Percentiles rank a stretch among this genome's conserved stretches.
Evolutionary conservation across 306 rosid species (phyloP).

Genomic region (Macrotyloma uniflorum): DNA sequence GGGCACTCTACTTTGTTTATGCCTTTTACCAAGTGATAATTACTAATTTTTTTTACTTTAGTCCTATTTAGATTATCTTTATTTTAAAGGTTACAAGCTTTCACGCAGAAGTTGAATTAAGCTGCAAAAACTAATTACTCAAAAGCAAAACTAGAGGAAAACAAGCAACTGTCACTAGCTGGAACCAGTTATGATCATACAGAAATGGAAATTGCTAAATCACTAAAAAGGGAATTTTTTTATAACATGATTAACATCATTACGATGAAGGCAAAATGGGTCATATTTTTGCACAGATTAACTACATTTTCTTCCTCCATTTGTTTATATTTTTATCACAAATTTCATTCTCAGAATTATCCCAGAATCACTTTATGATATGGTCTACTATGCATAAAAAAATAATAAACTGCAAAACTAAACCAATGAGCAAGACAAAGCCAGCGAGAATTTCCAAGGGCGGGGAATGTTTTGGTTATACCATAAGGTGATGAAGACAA

Average conservation of each 20-base stretch:
- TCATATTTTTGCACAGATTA: neutral
- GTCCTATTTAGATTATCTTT: neutral
- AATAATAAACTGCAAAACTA: neutral
- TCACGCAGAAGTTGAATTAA: neutral
- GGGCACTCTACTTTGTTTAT: neutral
- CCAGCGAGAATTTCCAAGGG: neutral
- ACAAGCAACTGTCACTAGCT: neutral
- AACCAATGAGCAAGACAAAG: neutral
- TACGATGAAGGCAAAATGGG: neutral
- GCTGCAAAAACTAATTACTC: neutral
- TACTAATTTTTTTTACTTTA: neutral
- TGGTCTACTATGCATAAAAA: neutral
- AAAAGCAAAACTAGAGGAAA: neutral
- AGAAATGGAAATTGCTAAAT: neutral
- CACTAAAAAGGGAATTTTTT: neutral
- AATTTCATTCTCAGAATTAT: conserved; percentile 20
- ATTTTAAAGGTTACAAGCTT: neutral
- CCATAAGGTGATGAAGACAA: conserved; percentile 67
- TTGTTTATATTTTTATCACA: neutral
- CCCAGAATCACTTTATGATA: neutral
- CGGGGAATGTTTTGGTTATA: conserved; percentile 23
- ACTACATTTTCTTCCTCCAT: neutral
- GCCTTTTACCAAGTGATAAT: neutral
- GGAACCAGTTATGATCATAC: neutral
- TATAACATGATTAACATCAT: neutral